Evolutionary conservation across 139 green algal species (phyloP), one percentile per base, ranked within the genome.

Genomic region (Nannochloris sp.): DNA sequence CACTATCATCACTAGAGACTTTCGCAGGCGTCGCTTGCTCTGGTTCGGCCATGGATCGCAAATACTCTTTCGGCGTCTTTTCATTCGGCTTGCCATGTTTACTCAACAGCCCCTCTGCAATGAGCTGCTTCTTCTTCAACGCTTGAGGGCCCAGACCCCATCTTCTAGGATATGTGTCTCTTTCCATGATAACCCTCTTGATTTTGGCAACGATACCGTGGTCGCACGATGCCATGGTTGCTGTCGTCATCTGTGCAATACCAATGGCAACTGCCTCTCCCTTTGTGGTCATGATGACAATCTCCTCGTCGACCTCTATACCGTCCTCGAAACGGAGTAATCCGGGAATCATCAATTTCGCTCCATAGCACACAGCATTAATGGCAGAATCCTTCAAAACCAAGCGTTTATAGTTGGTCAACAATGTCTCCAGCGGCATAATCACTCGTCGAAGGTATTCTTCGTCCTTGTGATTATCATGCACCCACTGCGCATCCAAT

Each of bases 261-360:
- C 77, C 93, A 4, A 98, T 74, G 0, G 93, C 93, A 11, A 98
- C 82, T 1, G 93, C 93, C 85, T 99, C 93, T 37, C 93, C 93
- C 83, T 99, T 99, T 55, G 93, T 99, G 13, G 93, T 98, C 84
- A 99, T 99, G 29, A 99, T 67, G 61, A 99, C 91, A 53, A 91
- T 79, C 85, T 98, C 91, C 48, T 98, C 91, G 25, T 91, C 82
- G 16, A 97, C 85, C 68, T 97, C 89, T 11, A 95, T 81, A 58
- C 84, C 83, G n/a, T 66, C 67, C 62, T 93, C 87, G 69, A 85
- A 97, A 48, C 89, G 78, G 66, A 99, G 79, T 65, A 99, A 71
- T 17, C 93, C 93, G 0, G 91, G 83, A 46, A 99, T 84, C 93
- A 99, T 99, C 55, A 99, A 82, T 79, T 98, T 98, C 56, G 93